Conservation (phyloP, 768 basidiomycete genomes). For the Termitomyces sp. region DNA sequence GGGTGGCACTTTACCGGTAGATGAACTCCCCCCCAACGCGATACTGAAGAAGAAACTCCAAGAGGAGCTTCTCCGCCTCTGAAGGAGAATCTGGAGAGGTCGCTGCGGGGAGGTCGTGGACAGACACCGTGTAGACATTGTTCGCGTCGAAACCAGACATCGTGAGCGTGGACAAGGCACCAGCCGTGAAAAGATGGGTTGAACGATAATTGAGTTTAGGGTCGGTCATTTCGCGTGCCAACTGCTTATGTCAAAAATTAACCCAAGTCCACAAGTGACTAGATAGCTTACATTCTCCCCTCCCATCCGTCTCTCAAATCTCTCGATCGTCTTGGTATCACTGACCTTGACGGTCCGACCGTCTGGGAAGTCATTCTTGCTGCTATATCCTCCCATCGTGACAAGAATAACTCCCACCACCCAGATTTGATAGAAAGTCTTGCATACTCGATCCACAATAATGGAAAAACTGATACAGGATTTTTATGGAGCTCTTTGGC, state of each 20-base stretch:
- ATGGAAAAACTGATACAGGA: no score
- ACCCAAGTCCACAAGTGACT: no score
- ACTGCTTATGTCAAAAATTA: constrained; percentile 18
- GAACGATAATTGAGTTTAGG: constrained; percentile 21
- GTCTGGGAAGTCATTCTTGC: background rate
- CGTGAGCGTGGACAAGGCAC: constrained; percentile 10
- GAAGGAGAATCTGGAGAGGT: constrained; percentile 69
- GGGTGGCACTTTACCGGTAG: constrained; percentile 60
- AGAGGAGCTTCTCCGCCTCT: constrained; percentile 73
- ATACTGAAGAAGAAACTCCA: constrained; percentile 86
- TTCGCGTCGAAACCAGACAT: constrained; percentile 92
- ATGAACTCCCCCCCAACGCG: constrained; percentile 89
- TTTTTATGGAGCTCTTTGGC: no score
- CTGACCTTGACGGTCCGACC: background rate
- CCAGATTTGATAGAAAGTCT: no score
- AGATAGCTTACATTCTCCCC: no score
- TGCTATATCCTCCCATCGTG: no score
- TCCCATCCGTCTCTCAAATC: constrained; percentile 20
- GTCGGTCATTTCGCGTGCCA: constrained; percentile 22
- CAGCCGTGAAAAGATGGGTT: constrained; percentile 4
- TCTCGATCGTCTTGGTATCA: constrained; percentile 11
- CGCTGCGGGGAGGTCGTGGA: constrained; percentile 59
- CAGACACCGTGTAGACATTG: constrained; percentile 76
- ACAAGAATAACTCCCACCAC: no score
- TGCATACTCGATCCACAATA: no score